Evolutionary conservation across 805 yeast species (phyloP).

Genomic region (Wickerhamiella nectarea): DNA sequence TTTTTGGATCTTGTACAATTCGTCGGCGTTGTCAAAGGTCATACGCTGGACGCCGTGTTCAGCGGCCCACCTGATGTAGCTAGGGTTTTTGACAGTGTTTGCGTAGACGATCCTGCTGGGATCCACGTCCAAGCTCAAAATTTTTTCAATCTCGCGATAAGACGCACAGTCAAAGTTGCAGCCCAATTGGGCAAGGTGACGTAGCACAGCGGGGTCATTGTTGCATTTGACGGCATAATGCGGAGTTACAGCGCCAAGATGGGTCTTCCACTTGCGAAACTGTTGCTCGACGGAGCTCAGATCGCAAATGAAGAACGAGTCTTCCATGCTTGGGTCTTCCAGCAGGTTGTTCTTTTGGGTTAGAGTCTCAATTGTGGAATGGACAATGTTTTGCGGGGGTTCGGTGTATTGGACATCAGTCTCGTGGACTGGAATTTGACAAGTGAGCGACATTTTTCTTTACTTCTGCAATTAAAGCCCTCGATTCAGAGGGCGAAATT

Average conservation of each 20-base stretch:
- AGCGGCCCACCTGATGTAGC: conserved; percentile 59
- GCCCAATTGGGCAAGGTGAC: conserved; percentile 45
- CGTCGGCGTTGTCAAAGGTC: conserved; percentile 83
- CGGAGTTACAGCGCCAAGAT: conserved; percentile 69
- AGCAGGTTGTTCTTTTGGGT: background rate
- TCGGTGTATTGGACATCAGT: background rate
- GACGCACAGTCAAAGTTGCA: conserved; percentile 90
- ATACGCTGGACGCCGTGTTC: conserved; percentile 49
- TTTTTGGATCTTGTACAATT: conserved; percentile 55
- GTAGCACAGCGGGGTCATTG: conserved; percentile 49
- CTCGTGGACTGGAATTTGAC: background rate
- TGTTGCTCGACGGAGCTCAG: conserved; percentile 56
- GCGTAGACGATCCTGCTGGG: conserved; percentile 72
- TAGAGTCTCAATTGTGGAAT: conserved; percentile 2
- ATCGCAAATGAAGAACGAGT: conserved; percentile 81
- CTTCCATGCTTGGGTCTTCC: conserved; percentile 31
- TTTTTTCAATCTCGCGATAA: conserved; percentile 59
- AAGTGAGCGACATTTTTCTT: conserved; percentile 7
- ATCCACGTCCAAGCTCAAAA: conserved; percentile 47
- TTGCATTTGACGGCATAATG: conserved; percentile 93
- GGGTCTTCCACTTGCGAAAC: conserved; percentile 44
- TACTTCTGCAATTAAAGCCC: conserved; percentile 8
- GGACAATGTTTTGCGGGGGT: conserved; percentile 2
- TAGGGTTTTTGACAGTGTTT: conserved; percentile 83
- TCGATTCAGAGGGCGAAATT: conserved; percentile 16